Base-by-base conservation (phyloP, 345 rosid genomes). In the Bruguiera sexangula region DNA sequence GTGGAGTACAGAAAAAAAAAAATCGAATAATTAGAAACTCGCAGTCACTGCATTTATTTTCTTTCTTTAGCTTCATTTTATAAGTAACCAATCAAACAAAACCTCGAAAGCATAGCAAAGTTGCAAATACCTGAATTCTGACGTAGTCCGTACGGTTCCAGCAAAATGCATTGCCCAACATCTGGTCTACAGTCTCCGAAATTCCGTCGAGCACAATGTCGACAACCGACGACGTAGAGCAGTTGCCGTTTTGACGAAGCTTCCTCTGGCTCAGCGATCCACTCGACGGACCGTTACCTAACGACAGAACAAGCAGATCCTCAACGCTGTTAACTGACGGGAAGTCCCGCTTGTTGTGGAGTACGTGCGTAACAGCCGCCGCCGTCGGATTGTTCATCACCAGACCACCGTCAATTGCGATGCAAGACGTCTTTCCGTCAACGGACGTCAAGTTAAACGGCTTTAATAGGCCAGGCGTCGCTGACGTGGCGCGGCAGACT, bases 331-430 rank as follows among this genome's bases (percentile, higher is more conserved):
- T 89, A 36, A 84, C 96, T 0, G 85, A 73, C 22, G 99, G 99
- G 74, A 95, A 95, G 69, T 92, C 99, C 21, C 89, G 82, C 78
- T 95, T 95, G 89, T 95, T 95, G 76, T 95, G 99, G 57, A 95
- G 87, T 65, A 91, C 99, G 76, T 95, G 99, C 18, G 97, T 95
- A 31, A 89, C 89, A 43, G 96, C 97, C 0, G 96, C 96, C 4
- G 96, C 91, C 2, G 96, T 76, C n/a, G 99, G 99, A 56, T 95
- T 95, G 85, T 95, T 95, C 99, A 95, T 95, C 73, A 89, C 97
- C 22, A 95, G 68, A 4, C 99, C 96, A 9, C 99, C 99, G 76
- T 91, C 99, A 3, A 91, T 84, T 68, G 96, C 96, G 55, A 82
- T 73, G 81, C 96, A 92, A 13, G 79, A 51, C 6, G 99, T 95